Evolutionary conservation across 306 rosid species (phyloP), one percentile per base, ranked within the genome.

Genomic region (Rosa rugosa): DNA sequence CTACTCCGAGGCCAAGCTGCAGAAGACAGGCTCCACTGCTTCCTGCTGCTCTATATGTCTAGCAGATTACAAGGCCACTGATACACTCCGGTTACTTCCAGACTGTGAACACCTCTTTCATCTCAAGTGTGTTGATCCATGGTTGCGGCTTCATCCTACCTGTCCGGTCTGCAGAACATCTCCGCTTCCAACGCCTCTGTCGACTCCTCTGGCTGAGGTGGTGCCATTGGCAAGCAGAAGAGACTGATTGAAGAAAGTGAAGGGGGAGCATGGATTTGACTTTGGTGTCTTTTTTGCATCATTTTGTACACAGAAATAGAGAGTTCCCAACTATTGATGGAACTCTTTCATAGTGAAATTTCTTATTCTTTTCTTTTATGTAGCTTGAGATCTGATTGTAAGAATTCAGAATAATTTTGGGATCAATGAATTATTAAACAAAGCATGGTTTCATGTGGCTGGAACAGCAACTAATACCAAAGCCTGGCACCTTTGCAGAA

Each of bases 131-230:
- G 80, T 94, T 8, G 99, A 94, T 68, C 97, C 95, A 0, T 94
- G 99, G 99, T 57, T 94, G 75, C 85, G 97, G 81, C 16, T 92
- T 81, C 82, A 92, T 73, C 99, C 99, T 1, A 87, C 97, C 0
- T 94, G 99, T 78, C 99, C 99, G 9, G 86, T 95, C 20, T 95
- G 99, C 77, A 89, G 99, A 83, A 90, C 97, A 1, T 95, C 99
- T 8, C 99, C 98, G 14, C 71, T 89, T 12, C 98, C 96, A 5
- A 95, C 99, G 22, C 99, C 99, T 4, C 81, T 92, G 45, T 89
- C 99, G 0, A 92, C 99, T 10, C 99, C 99, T 80, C 88, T 91
- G 62, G 96, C 97, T 38, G 99, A 95, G 86, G 97, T 92, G 62
- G 94, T 90, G 78, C 96, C 99, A 8, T 69, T 95, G 76, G 92